Percentiles rank a stretch among this genome's conserved stretches.
phyloP scores from a whole-genome alignment of 345 rosid species.

The Conringia planisiliqua region DNA sequence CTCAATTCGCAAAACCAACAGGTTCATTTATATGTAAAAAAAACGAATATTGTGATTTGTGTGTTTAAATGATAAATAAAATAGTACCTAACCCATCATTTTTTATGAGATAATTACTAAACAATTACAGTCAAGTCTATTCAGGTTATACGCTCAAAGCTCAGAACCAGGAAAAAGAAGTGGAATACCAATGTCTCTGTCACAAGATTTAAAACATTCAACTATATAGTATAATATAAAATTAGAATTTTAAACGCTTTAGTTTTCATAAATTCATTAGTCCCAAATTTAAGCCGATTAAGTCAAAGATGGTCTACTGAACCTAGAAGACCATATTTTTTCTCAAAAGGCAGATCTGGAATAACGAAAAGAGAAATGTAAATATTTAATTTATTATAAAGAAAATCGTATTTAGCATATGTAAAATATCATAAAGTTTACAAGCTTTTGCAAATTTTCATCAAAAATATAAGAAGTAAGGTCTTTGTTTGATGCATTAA shows the following conservation, averaged over 20 bases:
- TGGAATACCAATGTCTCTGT: conserved; percentile 25
- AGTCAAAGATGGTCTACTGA: conserved; percentile 37
- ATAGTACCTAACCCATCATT: conserved; percentile 9
- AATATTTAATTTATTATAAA: not conserved
- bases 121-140: not conserved
- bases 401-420: not conserved
- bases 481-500: not conserved
- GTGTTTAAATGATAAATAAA: conserved; percentile 9
- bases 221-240: not conserved
- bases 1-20: not conserved
- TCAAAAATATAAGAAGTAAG: not conserved
- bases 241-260: not conserved
- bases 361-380: not conserved
- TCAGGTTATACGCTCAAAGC: conserved; percentile 36
- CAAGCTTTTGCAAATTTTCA: not conserved
- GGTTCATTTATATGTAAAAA: not conserved
- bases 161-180: conserved; percentile 29
- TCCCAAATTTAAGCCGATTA: conserved; percentile 13
- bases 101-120: not conserved
- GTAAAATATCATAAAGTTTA: not conserved
- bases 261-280: not conserved
- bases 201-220: conserved; percentile 5
- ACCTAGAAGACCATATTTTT: conserved; percentile 19
- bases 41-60: not conserved
- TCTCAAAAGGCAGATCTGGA: conserved; percentile 11